These are phyloP conservation scores for Neofusicoccum cordaticola DNA, from an alignment of 2,329 filamentous ascomycete species.

Conservation along the genomic window DNA sequence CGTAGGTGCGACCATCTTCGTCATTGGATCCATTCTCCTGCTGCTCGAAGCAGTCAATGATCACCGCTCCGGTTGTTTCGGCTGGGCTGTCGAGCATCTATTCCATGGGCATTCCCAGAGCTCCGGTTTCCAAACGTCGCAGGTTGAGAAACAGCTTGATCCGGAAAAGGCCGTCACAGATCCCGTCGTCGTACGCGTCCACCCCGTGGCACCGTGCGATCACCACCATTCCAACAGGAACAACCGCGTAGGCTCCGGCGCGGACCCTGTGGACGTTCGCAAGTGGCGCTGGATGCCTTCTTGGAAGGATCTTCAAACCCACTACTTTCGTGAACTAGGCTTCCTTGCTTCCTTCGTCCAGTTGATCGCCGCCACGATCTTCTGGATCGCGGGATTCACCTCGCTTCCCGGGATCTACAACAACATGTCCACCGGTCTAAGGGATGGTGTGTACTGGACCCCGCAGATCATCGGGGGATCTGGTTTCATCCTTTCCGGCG, in stretches of 20 bases:
- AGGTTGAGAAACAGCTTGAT: constrained; percentile 21
- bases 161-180: constrained; percentile 16
- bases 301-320: constrained; percentile 53
- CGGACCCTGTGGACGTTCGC: neutral
- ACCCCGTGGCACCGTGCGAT: constrained; percentile 23
- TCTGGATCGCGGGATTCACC: constrained; percentile 63
- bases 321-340: constrained; percentile 61
- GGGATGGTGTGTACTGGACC: constrained; percentile 60
- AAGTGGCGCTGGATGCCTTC: constrained; percentile 62
- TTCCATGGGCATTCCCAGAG: constrained; percentile 27
- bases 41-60: constrained; percentile 69
- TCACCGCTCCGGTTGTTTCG: constrained; percentile 63
- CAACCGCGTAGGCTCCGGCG: constrained; percentile 28
- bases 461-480: constrained; percentile 61
- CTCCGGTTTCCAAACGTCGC: neutral
- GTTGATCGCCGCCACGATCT: constrained; percentile 59
- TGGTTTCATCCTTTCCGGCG: constrained; percentile 59
- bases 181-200: neutral
- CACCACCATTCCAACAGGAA: constrained; percentile 38
- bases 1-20: constrained; percentile 67
- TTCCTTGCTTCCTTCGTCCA: constrained; percentile 61
- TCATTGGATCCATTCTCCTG: constrained; percentile 60
- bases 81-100: constrained; percentile 59
- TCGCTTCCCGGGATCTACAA: constrained; percentile 57
- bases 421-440: constrained; percentile 46